Evolutionary conservation across 495 filamentous ascomycete species (phyloP).

Genomic region (Aspergillus cristatus): DNA sequence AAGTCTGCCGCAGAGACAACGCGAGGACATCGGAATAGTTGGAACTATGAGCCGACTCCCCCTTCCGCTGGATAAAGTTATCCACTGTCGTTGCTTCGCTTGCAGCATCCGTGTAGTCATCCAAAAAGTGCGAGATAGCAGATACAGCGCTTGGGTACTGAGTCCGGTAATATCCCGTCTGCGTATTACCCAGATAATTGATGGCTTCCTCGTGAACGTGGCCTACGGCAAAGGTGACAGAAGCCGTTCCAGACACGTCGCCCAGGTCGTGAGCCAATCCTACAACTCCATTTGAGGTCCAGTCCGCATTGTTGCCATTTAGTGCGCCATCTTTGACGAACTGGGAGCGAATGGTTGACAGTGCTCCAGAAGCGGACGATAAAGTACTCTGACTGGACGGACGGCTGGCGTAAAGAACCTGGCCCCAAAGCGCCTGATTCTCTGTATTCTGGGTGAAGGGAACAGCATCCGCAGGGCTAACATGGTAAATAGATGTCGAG

Average conservation of each 20-base stretch:
- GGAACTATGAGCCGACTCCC: constrained; percentile 16
- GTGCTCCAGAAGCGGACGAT: constrained; percentile 17
- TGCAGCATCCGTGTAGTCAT: constrained; percentile 29
- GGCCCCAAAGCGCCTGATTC: constrained; percentile 33
- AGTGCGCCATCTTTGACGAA: constrained; percentile 26
- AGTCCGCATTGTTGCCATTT: constrained; percentile 12
- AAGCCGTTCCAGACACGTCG: constrained; percentile 10
- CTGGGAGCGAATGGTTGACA: constrained; percentile 12
- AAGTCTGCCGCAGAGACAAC: constrained; percentile 31
- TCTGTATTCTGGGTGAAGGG: constrained; percentile 22
- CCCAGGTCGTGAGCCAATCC: constrained; percentile 32
- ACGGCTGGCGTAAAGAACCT: constrained; percentile 28
- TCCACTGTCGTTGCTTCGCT: constrained; percentile 23
- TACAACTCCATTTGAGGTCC: constrained; percentile 19
- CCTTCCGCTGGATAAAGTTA: constrained; percentile 13
- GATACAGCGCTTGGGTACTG: constrained; percentile 12
- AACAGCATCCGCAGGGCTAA: constrained; percentile 12
- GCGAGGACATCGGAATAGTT: constrained; percentile 38
- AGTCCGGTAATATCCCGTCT: constrained; percentile 31
- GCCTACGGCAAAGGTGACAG: constrained; percentile 36
- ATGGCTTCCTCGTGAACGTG: constrained; percentile 29
- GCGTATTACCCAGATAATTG: constrained; percentile 30
- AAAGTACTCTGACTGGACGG: constrained; percentile 13
- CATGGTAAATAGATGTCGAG: constrained; percentile 20
- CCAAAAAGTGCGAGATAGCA: constrained; percentile 28